Percentiles rank a stretch among this genome's conserved stretches.
Evolutionary conservation across 2,329 filamentous ascomycete genomes (phyloP).

Genomic region (Cladosporium sp.): DNA sequence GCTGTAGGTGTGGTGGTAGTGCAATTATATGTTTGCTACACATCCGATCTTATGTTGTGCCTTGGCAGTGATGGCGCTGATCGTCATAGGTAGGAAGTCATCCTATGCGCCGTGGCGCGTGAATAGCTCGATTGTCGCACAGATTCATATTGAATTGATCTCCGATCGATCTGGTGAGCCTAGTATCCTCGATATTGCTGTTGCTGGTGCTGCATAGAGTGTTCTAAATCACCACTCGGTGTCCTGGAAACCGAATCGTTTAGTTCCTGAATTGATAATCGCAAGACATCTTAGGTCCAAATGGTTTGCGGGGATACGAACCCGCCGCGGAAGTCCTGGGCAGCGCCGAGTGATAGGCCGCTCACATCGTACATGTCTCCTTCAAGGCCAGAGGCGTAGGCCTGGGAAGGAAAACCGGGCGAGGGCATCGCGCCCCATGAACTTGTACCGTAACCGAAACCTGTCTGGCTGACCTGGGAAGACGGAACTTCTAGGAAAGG

Average conservation of each 20-base stretch:
- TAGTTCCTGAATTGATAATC: constrained; percentile 19
- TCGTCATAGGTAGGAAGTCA: too few species aligned
- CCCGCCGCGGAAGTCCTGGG: constrained; percentile 26
- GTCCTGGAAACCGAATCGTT: constrained; percentile 25
- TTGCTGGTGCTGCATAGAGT: constrained; percentile 13
- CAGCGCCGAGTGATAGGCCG: constrained; percentile 11
- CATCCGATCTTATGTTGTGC: too few species aligned
- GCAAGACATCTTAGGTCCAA: constrained; percentile 27
- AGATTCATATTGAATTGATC: too few species aligned
- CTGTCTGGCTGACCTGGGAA: constrained; percentile 17
- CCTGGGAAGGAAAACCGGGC: constrained; percentile 29
- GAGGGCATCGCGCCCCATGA: constrained; percentile 31
- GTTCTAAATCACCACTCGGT: constrained; percentile 16
- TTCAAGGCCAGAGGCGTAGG: constrained; percentile 22
- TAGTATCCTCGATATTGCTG: constrained; percentile 1
- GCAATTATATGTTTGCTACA: too few species aligned
- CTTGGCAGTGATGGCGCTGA: too few species aligned
- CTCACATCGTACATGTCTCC: constrained; percentile 8
- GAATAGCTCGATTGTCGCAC: too few species aligned
- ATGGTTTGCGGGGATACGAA: constrained; percentile 31
- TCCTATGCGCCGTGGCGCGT: too few species aligned
- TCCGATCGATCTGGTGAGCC: neutral
- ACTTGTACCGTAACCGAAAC: constrained; percentile 28
- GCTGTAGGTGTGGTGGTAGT: too few species aligned
- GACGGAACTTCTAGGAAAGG: constrained; percentile 43